phyloP scores from a whole-genome alignment of 257 asterid species.

The Craterostigma plantagineum region DNA sequence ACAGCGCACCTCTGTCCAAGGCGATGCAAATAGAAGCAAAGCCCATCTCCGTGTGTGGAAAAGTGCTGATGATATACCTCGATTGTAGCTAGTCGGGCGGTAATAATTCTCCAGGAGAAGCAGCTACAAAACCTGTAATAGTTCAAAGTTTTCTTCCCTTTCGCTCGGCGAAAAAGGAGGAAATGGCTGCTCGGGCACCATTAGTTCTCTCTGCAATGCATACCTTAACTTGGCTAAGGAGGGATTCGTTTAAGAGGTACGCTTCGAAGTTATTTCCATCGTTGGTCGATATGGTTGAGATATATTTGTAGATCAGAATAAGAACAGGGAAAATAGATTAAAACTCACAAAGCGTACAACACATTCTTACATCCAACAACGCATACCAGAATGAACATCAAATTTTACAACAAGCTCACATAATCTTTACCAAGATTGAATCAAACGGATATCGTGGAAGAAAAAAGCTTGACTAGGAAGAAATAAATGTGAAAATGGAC shows the following conservation, averaged over 20 bases:
- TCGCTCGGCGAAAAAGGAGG: slow-evolving; percentile 56
- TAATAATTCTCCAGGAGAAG: slow-evolving; percentile 12
- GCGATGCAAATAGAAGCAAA: slow-evolving; percentile 44
- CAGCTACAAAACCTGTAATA: slow-evolving; percentile 10
- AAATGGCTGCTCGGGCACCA: slow-evolving; percentile 49
- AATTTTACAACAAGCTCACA: too few species aligned
- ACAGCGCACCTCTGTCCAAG: slow-evolving; percentile 23
- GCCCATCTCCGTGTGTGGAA: slow-evolving; percentile 53
- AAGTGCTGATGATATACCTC: slow-evolving; percentile 49
- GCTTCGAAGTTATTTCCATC: slow-evolving; percentile 30
- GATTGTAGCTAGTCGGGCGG: slow-evolving; percentile 46
- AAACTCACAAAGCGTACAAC: too few species aligned
- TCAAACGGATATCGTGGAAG: too few species aligned
- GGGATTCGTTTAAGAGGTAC: slow-evolving; percentile 22
- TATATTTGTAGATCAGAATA: too few species aligned
- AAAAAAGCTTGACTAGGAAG: too few species aligned
- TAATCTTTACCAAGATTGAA: too few species aligned
- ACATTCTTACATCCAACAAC: too few species aligned
- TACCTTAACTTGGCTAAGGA: slow-evolving; percentile 24
- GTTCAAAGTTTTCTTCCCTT: slow-evolving; percentile 46
- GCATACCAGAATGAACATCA: too few species aligned
- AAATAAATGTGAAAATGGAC: too few species aligned
- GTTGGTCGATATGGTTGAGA: slow-evolving; percentile 45
- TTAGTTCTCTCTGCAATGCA: slow-evolving; percentile 32
- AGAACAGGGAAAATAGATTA: too few species aligned